Conservation (phyloP, 768 basidiomycete species). For the Termitomyces sp. region DNA sequence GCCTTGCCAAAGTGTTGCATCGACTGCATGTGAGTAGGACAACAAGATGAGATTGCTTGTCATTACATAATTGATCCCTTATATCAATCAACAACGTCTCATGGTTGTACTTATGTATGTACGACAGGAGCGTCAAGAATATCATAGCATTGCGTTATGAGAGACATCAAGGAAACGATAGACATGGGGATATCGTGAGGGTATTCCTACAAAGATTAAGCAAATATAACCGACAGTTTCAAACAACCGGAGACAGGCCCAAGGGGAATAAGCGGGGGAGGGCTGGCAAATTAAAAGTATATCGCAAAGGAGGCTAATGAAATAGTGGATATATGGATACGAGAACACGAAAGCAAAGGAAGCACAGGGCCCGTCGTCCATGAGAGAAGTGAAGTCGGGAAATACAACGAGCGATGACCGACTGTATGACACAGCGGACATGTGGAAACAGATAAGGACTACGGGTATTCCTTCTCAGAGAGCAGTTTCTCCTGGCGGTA, state of each 20-base stretch:
- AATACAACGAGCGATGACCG: background rate
- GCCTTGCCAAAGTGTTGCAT: conserved; percentile 84
- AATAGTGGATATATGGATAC: conserved; percentile 10
- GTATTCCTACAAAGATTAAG: conserved; percentile 19
- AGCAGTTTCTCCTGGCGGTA: conserved; percentile 36
- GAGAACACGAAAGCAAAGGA: conserved; percentile 1
- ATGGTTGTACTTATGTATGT: too few species aligned
- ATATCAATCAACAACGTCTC: background rate
- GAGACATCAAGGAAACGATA: background rate
- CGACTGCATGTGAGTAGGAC: background rate
- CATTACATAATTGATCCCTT: conserved; percentile 1
- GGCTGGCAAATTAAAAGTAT: conserved; percentile 5
- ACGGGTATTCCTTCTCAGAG: conserved; percentile 49
- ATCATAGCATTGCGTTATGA: background rate
- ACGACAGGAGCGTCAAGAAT: background rate
- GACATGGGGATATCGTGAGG: conserved; percentile 13
- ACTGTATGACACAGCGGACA: background rate
- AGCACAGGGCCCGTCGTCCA: conserved; percentile 2
- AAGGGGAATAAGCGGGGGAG: background rate
- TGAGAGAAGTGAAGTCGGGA: background rate
- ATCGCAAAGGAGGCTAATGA: conserved; percentile 1
- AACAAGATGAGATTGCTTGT: background rate
- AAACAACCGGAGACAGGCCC: conserved; percentile 12
- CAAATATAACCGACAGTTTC: conserved; percentile 15
- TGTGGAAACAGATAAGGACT: conserved; percentile 10